Conservation (phyloP, 305 asterid species). For the Fraxinus sp. region DNA sequence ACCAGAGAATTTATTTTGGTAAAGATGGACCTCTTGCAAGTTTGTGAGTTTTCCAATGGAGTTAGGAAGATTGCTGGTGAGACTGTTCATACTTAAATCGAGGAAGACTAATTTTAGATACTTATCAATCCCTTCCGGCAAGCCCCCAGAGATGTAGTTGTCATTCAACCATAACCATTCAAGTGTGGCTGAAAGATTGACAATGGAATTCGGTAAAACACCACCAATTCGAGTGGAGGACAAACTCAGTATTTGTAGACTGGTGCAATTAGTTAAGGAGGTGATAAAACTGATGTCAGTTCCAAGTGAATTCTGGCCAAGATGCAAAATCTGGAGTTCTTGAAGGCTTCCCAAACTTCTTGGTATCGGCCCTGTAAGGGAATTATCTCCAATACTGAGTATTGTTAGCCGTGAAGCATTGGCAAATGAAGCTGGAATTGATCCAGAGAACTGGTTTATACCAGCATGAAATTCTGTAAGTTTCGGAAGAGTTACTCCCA, state of each 20-base stretch:
- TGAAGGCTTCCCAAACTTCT: constrained; percentile 24
- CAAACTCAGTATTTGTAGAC: constrained; percentile 17
- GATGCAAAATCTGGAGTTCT: constrained; percentile 19
- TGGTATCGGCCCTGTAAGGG: constrained; percentile 27
- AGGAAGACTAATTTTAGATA: constrained; percentile 18
- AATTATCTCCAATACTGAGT: constrained; percentile 23
- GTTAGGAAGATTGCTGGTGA: constrained; percentile 23
- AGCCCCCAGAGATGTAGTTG: constrained; percentile 25
- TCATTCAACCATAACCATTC: constrained; percentile 22
- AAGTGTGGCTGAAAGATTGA: constrained; percentile 28
- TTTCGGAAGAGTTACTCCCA: constrained; percentile 16
- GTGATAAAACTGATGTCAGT: constrained; percentile 20
- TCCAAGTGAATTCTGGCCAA: constrained; percentile 25
- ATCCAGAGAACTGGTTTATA: constrained; percentile 21
- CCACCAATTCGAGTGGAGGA: constrained; percentile 24
- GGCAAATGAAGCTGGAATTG: constrained; percentile 19
- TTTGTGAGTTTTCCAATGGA: constrained; percentile 23
- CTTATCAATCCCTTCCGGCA: constrained; percentile 22
- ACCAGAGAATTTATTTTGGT: constrained; percentile 22
- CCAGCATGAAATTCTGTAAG: constrained; percentile 2
- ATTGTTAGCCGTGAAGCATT: constrained; percentile 25
- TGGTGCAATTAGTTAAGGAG: constrained; percentile 27
- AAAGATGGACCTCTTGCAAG: constrained; percentile 21
- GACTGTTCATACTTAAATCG: constrained; percentile 14
- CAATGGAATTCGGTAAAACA: constrained; percentile 23